phyloP scores from a whole-genome alignment of 1,284 basidiomycete species.

The Marasmius oreades region DNA sequence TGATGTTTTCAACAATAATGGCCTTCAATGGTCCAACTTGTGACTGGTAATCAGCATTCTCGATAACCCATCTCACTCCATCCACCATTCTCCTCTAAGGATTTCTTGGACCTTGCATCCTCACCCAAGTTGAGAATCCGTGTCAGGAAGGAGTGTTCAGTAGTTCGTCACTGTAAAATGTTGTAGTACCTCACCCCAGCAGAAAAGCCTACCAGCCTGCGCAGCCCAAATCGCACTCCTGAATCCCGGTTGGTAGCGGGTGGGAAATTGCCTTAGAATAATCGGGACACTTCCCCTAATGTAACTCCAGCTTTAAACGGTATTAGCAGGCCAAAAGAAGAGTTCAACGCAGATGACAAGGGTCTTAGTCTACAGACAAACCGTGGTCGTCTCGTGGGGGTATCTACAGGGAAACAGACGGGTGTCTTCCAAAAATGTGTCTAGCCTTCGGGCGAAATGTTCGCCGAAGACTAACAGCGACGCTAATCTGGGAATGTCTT shows the following conservation, averaged over 20 bases:
- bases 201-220: not conserved
- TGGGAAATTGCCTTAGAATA: not conserved
- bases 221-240: slow-evolving; percentile 2
- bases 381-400: no score
- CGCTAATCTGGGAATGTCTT: slow-evolving; percentile 11
- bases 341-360: slow-evolving; percentile 1
- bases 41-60: not conserved
- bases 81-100: slow-evolving; percentile 2
- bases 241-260: not conserved
- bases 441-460: no score
- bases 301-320: slow-evolving; percentile 8
- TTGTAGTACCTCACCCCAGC: not conserved
- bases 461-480: no score
- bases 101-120: not conserved
- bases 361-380: no score
- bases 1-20: no score
- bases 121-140: slow-evolving; percentile 3
- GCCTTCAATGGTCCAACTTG: no score
- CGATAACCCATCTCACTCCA: slow-evolving; percentile 1
- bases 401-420: no score
- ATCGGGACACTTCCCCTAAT: slow-evolving; percentile 6
- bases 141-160: slow-evolving; percentile 5
- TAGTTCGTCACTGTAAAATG: no score
- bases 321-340: no score
- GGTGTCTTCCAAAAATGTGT: no score